Evolutionary conservation across 2,329 filamentous ascomycete species (phyloP).

Genomic region (Dothiorella sarmentorum): DNA sequence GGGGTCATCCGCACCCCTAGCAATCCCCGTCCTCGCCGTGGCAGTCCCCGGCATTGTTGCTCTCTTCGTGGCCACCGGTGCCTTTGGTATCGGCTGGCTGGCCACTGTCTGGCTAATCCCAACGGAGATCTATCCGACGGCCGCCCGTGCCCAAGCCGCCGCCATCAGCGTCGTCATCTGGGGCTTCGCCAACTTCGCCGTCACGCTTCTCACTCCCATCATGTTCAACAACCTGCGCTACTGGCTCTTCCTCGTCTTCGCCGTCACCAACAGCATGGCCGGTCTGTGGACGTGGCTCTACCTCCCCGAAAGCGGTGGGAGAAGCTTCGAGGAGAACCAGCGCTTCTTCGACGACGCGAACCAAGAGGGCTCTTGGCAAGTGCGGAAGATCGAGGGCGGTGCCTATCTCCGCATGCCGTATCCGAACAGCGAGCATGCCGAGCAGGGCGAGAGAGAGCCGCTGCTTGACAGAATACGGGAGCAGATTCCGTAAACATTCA

Average conservation of each 20-base stretch:
- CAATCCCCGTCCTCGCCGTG: conserved; percentile 40
- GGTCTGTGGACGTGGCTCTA: conserved; percentile 54
- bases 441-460: conserved; percentile 44
- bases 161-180: conserved; percentile 55
- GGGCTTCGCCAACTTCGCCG: conserved; percentile 57
- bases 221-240: conserved; percentile 59
- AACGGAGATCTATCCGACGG: conserved; percentile 57
- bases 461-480: conserved; percentile 44
- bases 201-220: conserved; percentile 57
- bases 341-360: conserved; percentile 55
- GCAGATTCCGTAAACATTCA: conserved; percentile 32
- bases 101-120: conserved; percentile 57
- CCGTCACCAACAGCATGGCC: conserved; percentile 52
- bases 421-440: conserved; percentile 33
- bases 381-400: conserved; percentile 51
- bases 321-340: conserved; percentile 60
- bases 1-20: conserved; percentile 25
- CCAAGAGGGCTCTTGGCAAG: conserved; percentile 52
- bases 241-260: conserved; percentile 57
- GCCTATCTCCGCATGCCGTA: conserved; percentile 48
- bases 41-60: conserved; percentile 51
- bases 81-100: conserved; percentile 60
- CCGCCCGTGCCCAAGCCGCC: conserved; percentile 53
- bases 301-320: conserved; percentile 54
- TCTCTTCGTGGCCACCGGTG: conserved; percentile 57